Conservation (phyloP, 176 grass and related monocot species). For the Cenchrus purpureus region DNA sequence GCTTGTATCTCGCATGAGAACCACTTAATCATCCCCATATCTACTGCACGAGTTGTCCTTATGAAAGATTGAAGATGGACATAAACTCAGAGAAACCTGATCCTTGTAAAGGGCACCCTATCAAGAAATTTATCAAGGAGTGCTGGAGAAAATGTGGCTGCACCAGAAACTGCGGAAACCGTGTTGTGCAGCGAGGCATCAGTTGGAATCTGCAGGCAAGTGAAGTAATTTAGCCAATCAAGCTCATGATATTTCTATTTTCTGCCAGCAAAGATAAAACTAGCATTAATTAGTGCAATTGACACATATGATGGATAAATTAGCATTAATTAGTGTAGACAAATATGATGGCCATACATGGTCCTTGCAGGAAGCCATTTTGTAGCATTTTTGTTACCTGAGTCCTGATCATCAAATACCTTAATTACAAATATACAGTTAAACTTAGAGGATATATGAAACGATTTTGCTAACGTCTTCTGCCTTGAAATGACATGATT, state of each 20-base stretch:
- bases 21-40: slow-evolving; percentile 42
- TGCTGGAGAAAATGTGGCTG: slow-evolving; percentile 95
- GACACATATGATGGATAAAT: slow-evolving; percentile 4
- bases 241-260: slow-evolving; percentile 16
- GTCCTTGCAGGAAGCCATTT: background rate
- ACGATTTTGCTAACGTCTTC: background rate
- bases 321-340: slow-evolving; percentile 1
- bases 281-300: slow-evolving; percentile 4
- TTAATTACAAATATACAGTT: background rate
- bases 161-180: slow-evolving; percentile 75
- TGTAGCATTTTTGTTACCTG: background rate
- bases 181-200: slow-evolving; percentile 89
- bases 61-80: slow-evolving; percentile 52
- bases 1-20: slow-evolving; percentile 51
- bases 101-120: slow-evolving; percentile 76
- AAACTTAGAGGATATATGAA: background rate
- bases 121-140: slow-evolving; percentile 91
- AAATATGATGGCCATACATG: slow-evolving; percentile 15
- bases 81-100: slow-evolving; percentile 37
- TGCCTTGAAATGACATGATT: background rate
- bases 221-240: slow-evolving; percentile 12
- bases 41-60: slow-evolving; percentile 71
- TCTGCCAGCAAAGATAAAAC: slow-evolving; percentile 24
- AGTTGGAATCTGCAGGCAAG: slow-evolving; percentile 66
- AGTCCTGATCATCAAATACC: background rate